A percentile compares a stretch with the other conserved stretches of the same genome.
These are phyloP conservation scores for Cystobasidium ongulense DNA, from an alignment of 768 basidiomycete genomes.

Conservation along the genomic window DNA sequence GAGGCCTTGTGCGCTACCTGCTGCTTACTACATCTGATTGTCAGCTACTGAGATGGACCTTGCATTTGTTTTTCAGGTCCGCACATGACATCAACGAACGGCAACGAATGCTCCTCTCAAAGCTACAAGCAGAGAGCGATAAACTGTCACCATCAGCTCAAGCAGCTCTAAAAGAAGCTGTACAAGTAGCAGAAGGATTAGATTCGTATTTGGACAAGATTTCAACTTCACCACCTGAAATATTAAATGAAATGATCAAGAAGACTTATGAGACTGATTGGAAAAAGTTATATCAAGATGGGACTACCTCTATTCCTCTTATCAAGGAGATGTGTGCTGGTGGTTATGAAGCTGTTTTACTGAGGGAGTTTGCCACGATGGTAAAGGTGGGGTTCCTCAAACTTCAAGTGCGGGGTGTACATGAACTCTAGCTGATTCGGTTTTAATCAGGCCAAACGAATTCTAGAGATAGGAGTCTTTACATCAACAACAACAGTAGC, in stretches of 20 bases:
- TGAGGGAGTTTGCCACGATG: conserved; percentile 34
- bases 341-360: conserved; percentile 34
- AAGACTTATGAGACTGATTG: conserved; percentile 33
- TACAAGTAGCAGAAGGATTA: conserved; percentile 11
- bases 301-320: conserved; percentile 29
- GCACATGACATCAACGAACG: conserved; percentile 30
- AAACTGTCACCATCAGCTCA: conserved; percentile 29
- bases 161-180: conserved; percentile 29
- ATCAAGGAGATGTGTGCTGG: conserved; percentile 36
- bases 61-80: not conserved
- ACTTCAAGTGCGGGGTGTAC: not conserved
- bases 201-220: conserved; percentile 34
- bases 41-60: not conserved
- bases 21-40: not conserved
- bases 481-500: conserved; percentile 40
- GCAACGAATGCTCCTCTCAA: conserved; percentile 35
- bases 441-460: conserved; percentile 11
- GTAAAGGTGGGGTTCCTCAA: conserved; percentile 1
- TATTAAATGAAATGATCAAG: conserved; percentile 33
- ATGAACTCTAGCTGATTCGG: not conserved
- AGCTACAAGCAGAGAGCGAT: conserved; percentile 28
- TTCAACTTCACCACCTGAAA: conserved; percentile 25
- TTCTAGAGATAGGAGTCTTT: conserved; percentile 39
- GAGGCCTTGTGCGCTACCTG: conserved; percentile 16
- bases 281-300: conserved; percentile 21